These are phyloP conservation scores for Trichoderma sp. DNA, from an alignment of 2,329 filamentous ascomycete species.

Conservation along the genomic window DNA sequence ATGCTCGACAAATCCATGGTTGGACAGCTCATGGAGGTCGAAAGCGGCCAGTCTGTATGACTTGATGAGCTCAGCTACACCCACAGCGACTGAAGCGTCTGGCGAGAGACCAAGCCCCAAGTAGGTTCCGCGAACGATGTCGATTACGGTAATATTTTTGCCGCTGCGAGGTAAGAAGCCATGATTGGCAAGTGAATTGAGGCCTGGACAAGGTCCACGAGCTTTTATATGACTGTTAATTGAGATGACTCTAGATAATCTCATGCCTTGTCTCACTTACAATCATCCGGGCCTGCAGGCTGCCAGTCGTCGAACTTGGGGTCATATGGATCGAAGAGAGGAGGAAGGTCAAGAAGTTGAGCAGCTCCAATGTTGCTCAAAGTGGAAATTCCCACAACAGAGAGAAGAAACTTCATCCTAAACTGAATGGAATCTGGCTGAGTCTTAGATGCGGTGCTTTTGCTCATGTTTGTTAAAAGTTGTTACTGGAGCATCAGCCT, in stretches of 20 bases:
- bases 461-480: background rate
- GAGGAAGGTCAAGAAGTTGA: background rate
- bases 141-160: background rate
- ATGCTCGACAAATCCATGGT: conserved; percentile 9
- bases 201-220: conserved; percentile 5
- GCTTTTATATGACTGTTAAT: background rate
- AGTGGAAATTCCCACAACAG: background rate
- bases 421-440: background rate
- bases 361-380: background rate
- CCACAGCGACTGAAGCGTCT: background rate
- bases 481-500: too few relatives aligned
- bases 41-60: background rate
- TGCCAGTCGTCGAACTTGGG: background rate
- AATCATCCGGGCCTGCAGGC: background rate
- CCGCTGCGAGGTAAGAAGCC: conserved; percentile 12
- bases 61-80: background rate
- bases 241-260: background rate
- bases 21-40: background rate
- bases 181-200: conserved; percentile 15
- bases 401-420: background rate
- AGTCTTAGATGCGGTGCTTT: background rate
- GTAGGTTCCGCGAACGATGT: background rate
- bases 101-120: background rate
- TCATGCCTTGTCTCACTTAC: background rate
- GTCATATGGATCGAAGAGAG: background rate